Conservation (phyloP, 2,329 filamentous ascomycete species). For the Fusarium sp. region DNA sequence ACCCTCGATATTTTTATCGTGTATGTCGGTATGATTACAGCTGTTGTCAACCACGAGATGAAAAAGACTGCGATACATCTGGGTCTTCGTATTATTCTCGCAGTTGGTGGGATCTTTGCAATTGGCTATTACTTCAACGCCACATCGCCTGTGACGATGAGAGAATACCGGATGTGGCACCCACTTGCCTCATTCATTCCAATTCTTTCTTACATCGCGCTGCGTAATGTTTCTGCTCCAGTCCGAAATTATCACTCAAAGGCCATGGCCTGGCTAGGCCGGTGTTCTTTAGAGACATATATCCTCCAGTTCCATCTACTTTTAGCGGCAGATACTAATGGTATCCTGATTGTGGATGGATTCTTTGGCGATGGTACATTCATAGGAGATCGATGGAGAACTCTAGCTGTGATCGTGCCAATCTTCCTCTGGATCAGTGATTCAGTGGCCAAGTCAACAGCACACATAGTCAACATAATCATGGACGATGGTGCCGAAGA, state of each 20-base stretch:
- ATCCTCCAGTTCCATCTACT: conserved; percentile 72
- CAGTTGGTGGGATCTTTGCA: conserved; percentile 51
- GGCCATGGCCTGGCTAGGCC: conserved; percentile 65
- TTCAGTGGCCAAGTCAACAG: conserved; percentile 38
- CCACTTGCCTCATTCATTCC: conserved; percentile 67
- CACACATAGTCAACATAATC: not conserved
- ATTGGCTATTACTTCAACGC: conserved; percentile 2
- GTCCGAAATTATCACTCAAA: conserved; percentile 51
- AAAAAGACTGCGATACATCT: conserved; percentile 30
- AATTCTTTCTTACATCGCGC: conserved; percentile 63
- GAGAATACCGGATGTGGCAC: conserved; percentile 62
- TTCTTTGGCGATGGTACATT: conserved; percentile 43
- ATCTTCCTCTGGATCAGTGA: conserved; percentile 48
- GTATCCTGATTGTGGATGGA: conserved; percentile 56
- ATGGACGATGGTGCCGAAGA: not conserved
- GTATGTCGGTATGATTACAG: conserved; percentile 66
- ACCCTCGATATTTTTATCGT: conserved; percentile 67
- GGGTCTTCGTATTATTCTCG: conserved; percentile 38
- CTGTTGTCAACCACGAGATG: conserved; percentile 44
- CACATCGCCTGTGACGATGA: not conserved
- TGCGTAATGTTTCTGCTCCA: conserved; percentile 60
- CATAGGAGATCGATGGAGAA: conserved; percentile 43
- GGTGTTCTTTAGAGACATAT: conserved; percentile 69
- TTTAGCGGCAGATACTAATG: conserved; percentile 69
- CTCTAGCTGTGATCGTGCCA: conserved; percentile 42